Conservation (phyloP, 129 eudicot species). For the Helianthus annuus region HanXRQr2.0-SUNRISE NC_035449.2:137498825-137499324, state of each 20-base stretch:
- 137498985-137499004: slow-evolving; percentile 45
- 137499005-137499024: slow-evolving; percentile 86
- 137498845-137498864: no score
- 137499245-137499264: slow-evolving; percentile 9
- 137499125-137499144: slow-evolving; percentile 73
- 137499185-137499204: slow-evolving; percentile 64
- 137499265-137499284: slow-evolving; percentile 2
- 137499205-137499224: slow-evolving; percentile 53
- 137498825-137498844: no score
- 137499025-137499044: slow-evolving; percentile 65
- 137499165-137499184: slow-evolving; percentile 59
- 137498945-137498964: not conserved
- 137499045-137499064: slow-evolving; percentile 68
- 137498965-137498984: not conserved
- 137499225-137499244: slow-evolving; percentile 20
- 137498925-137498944: not conserved
- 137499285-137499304: slow-evolving; percentile 46
- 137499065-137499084: slow-evolving; percentile 84
- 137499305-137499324: slow-evolving; percentile 49
- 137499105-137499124: slow-evolving; percentile 70
- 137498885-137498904: no score
- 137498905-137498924: not conserved
- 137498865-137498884: no score
- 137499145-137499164: slow-evolving; percentile 56
- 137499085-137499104: slow-evolving; percentile 90